Conservation (phyloP, 139 green algal genomes). For the Chlamydomonas incerta region DNA sequence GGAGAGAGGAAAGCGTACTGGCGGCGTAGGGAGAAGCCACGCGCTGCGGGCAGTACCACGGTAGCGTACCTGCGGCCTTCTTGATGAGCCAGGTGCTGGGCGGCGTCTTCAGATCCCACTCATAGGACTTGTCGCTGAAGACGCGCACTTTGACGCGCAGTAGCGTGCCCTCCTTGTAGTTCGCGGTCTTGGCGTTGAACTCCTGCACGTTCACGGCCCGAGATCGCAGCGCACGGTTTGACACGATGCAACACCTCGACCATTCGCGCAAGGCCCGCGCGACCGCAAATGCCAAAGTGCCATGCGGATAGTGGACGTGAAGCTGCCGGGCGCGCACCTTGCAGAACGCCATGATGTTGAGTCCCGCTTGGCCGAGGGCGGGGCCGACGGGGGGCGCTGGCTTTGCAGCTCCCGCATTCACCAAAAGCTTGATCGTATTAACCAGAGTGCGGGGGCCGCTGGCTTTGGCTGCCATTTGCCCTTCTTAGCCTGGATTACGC, state of each 20-base stretch:
- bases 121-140: slow-evolving; percentile 92
- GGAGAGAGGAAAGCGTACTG: background rate
- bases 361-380: slow-evolving; percentile 93
- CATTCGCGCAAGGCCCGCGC: too few relatives aligned
- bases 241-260: too few relatives aligned
- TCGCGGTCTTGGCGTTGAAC: slow-evolving; percentile 96
- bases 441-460: slow-evolving; percentile 63
- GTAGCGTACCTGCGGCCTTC: slow-evolving; percentile 67
- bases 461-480: slow-evolving; percentile 53
- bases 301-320: background rate
- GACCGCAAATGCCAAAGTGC: too few relatives aligned
- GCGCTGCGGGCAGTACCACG: too few relatives aligned
- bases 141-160: slow-evolving; percentile 59
- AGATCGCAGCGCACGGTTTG: too few relatives aligned
- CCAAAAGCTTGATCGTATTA: slow-evolving; percentile 88
- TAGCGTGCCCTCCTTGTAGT: slow-evolving; percentile 77
- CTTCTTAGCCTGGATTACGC: background rate
- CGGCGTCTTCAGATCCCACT: slow-evolving; percentile 89
- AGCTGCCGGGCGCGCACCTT: slow-evolving; percentile 62
- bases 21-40: too few relatives aligned
- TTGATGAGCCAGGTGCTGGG: slow-evolving; percentile 91
- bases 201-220: too few relatives aligned
- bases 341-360: slow-evolving; percentile 99
- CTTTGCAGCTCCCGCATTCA: slow-evolving; percentile 95
- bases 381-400: slow-evolving; percentile 92